Conservation (phyloP, 352 stramenopile genomes). For the Pythium aquatile region DNA sequence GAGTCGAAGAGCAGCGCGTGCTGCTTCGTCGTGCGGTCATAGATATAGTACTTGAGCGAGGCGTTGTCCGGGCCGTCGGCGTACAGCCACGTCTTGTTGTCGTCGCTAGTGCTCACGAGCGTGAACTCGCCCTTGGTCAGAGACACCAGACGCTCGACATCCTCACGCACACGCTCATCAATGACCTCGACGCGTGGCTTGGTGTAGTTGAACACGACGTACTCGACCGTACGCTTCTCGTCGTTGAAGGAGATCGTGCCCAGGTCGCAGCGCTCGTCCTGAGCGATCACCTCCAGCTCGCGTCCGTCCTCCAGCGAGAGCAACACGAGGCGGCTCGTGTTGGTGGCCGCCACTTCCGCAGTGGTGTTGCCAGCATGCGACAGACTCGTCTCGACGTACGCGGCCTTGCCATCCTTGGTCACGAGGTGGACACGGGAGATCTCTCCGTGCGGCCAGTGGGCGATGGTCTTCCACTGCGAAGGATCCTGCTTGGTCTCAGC, state of each 20-base stretch:
- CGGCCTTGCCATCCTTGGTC: constrained; percentile 29
- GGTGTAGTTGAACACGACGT: constrained; percentile 37
- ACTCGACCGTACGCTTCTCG: constrained; percentile 23
- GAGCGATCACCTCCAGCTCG: constrained; percentile 32
- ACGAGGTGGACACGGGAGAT: constrained; percentile 26
- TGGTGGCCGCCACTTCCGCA: constrained; percentile 9
- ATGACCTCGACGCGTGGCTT: constrained; percentile 36
- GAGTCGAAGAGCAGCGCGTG: constrained; percentile 41
- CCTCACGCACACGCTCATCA: constrained; percentile 28
- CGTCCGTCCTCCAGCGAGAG: constrained; percentile 36
- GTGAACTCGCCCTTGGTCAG: constrained; percentile 25
- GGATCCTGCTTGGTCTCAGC: constrained; percentile 19
- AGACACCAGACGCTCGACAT: constrained; percentile 31
- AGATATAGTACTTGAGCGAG: constrained; percentile 47
- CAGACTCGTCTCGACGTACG: constrained; percentile 43
- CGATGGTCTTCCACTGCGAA: constrained; percentile 34
- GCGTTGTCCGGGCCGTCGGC: constrained; percentile 61
- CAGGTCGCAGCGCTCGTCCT: constrained; percentile 33
- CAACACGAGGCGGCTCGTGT: constrained; percentile 42
- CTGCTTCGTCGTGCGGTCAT: constrained; percentile 28
- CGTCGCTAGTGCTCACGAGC: constrained; percentile 33
- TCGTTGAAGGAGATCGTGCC: constrained; percentile 32
- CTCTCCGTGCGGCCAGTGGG: constrained; percentile 40
- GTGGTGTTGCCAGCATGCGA: constrained; percentile 20
- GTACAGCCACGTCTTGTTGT: constrained; percentile 65